Evolutionary conservation across 1,139 yeast species (phyloP).

Genomic region (Meyerozyma athensensis): DNA sequence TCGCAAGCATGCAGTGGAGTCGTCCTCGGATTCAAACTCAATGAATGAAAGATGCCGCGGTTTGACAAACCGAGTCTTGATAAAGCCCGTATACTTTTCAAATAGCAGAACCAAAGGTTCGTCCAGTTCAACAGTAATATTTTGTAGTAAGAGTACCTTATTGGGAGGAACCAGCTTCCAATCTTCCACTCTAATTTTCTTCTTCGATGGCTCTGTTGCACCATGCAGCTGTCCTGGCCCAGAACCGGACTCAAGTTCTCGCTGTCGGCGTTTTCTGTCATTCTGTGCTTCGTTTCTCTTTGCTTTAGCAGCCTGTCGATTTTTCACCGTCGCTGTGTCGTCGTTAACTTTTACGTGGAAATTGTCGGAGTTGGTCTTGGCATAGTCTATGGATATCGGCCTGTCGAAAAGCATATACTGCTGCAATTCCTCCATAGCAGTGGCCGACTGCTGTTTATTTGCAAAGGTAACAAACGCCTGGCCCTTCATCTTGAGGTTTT

Average conservation of each 20-base stretch:
- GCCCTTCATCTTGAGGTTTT: constrained; percentile 64
- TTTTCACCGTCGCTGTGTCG: constrained; percentile 14
- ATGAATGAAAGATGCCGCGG: constrained; percentile 73
- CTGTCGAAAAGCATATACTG: constrained; percentile 49
- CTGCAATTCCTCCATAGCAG: constrained; percentile 45
- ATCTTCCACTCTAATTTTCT: constrained; percentile 17
- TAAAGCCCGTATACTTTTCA: constrained; percentile 50
- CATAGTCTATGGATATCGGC: constrained; percentile 43
- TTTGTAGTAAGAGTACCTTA: constrained; percentile 64
- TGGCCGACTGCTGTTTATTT: constrained; percentile 36
- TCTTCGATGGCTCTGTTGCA: constrained; percentile 14
- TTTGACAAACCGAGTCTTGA: constrained; percentile 61
- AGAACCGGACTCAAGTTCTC: not conserved
- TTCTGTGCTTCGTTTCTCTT: constrained; percentile 16
- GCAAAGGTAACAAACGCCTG: constrained; percentile 81
- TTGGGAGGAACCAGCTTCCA: constrained; percentile 50
- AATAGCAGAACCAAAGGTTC: constrained; percentile 43
- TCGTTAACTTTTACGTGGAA: constrained; percentile 11
- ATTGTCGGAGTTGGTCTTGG: constrained; percentile 46
- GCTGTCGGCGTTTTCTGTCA: constrained; percentile 11
- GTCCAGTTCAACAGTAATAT: constrained; percentile 43
- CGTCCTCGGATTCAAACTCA: constrained; percentile 57
- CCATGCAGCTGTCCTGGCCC: constrained; percentile 5
- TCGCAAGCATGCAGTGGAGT: constrained; percentile 23
- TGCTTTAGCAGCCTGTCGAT: constrained; percentile 19